Evolutionary conservation across 2,329 filamentous ascomycete genomes (phyloP).

Genomic region (Neonectria sp.): DNA sequence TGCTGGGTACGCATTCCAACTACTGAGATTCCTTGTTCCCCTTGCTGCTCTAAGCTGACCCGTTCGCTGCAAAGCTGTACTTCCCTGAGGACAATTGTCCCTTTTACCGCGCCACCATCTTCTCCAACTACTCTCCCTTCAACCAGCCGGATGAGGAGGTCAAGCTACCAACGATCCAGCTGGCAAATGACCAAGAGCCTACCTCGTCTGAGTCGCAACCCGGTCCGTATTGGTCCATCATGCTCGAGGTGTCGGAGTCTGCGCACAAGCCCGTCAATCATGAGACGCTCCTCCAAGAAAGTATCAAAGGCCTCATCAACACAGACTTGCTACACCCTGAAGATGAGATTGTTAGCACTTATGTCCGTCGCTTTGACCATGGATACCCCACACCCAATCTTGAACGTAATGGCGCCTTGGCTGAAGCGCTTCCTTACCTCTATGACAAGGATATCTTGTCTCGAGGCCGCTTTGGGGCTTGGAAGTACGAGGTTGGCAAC

Average conservation of each 20-base stretch:
- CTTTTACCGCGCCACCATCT: slow-evolving; percentile 99
- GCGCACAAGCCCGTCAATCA: slow-evolving; percentile 94
- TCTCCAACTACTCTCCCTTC: slow-evolving; percentile 99
- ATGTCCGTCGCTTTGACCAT: slow-evolving; percentile 97
- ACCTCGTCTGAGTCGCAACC: slow-evolving; percentile 79
- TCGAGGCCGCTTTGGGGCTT: slow-evolving; percentile 96
- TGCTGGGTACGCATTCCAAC: slow-evolving; percentile 80
- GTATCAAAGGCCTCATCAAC: slow-evolving; percentile 96
- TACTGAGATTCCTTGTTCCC: too few species aligned
- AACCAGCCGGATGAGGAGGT: slow-evolving; percentile 90
- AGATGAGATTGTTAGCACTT: slow-evolving; percentile 97
- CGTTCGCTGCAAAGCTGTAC: slow-evolving; percentile 75
- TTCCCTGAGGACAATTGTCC: slow-evolving; percentile 99
- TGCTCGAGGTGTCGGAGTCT: slow-evolving; percentile 98
- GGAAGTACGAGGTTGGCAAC: slow-evolving; percentile 97
- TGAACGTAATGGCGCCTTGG: slow-evolving; percentile 95
- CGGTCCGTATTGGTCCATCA: slow-evolving; percentile 99
- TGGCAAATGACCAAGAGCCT: slow-evolving; percentile 88
- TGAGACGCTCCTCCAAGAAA: slow-evolving; percentile 87
- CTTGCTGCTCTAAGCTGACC: background rate
- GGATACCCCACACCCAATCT: slow-evolving; percentile 96
- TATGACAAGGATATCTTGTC: slow-evolving; percentile 94
- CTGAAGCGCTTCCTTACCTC: slow-evolving; percentile 91
- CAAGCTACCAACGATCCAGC: slow-evolving; percentile 88
- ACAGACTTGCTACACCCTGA: slow-evolving; percentile 93